Conservation (phyloP, 2,329 filamentous ascomycete genomes). For the Byssoonygena ceratinophila region DNA sequence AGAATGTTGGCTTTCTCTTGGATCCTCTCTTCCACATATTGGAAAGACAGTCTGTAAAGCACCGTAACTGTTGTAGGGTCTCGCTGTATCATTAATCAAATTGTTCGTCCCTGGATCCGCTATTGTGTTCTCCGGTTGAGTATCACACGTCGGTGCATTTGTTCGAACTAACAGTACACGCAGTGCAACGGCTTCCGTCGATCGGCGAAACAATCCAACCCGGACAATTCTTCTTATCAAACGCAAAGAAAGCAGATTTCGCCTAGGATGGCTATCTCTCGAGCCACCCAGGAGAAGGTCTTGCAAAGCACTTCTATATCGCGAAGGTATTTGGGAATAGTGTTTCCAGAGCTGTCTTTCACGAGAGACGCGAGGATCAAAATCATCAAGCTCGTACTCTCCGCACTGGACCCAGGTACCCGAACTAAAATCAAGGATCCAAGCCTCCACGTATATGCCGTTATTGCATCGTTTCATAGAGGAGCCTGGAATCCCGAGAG, state of each 20-base stretch:
- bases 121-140: neutral
- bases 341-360: neutral
- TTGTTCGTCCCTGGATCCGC: neutral
- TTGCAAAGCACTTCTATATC: neutral
- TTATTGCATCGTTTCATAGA: neutral
- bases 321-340: constrained; percentile 8
- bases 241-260: neutral
- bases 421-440: constrained; percentile 7
- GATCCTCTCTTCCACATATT: too few relatives aligned
- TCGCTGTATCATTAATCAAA: neutral
- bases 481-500: neutral
- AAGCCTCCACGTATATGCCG: neutral
- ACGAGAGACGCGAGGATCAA: too few relatives aligned
- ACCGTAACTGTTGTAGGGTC: too few relatives aligned
- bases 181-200: constrained; percentile 3
- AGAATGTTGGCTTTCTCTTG: too few relatives aligned
- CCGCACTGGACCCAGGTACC: neutral
- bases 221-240: constrained; percentile 1
- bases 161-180: neutral
- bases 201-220: constrained; percentile 5
- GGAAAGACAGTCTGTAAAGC: too few relatives aligned
- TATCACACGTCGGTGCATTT: neutral
- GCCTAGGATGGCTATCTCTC: neutral
- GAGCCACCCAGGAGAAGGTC: neutral
- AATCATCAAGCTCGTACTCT: neutral